phyloP scores from a whole-genome alignment of 2,329 filamentous ascomycete species.

The Scedosporium boydii region DNA sequence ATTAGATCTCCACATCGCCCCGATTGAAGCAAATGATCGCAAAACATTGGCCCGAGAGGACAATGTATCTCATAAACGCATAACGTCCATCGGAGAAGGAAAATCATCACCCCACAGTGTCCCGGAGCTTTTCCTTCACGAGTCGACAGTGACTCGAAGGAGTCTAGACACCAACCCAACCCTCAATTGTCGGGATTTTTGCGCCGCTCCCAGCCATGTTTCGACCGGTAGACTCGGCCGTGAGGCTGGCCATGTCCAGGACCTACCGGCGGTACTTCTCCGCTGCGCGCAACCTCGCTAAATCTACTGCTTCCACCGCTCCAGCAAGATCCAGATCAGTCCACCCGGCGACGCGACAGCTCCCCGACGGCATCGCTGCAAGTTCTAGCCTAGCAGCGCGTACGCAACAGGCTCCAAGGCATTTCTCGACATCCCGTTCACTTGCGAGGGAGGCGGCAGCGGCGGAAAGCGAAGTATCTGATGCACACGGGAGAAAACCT shows the following conservation, averaged over 20 bases:
- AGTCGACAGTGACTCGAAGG: background rate
- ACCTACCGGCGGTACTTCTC: slow-evolving; percentile 7
- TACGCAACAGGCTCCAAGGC: background rate
- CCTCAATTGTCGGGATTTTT: background rate
- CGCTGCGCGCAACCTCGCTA: background rate
- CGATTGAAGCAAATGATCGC: background rate
- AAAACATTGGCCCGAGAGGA: background rate
- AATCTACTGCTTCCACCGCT: background rate
- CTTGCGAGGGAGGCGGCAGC: slow-evolving; percentile 2
- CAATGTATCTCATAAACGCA: background rate
- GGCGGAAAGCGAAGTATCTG: slow-evolving; percentile 10
- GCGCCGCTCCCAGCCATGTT: slow-evolving; percentile 6
- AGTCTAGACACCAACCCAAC: background rate
- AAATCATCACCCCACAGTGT: background rate
- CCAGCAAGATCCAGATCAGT: background rate
- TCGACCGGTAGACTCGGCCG: slow-evolving; percentile 10
- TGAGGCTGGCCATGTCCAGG: slow-evolving; percentile 10
- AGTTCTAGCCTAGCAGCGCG: background rate
- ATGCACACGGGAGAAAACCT: slow-evolving; percentile 14
- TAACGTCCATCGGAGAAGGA: background rate
- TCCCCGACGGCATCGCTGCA: background rate
- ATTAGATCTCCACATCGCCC: background rate
- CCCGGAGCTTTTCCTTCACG: background rate
- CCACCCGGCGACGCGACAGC: background rate
- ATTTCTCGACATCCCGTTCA: slow-evolving; percentile 6